Base-by-base conservation (phyloP, 768 basidiomycete species). In the Multifurca ochricompacta region DNA sequence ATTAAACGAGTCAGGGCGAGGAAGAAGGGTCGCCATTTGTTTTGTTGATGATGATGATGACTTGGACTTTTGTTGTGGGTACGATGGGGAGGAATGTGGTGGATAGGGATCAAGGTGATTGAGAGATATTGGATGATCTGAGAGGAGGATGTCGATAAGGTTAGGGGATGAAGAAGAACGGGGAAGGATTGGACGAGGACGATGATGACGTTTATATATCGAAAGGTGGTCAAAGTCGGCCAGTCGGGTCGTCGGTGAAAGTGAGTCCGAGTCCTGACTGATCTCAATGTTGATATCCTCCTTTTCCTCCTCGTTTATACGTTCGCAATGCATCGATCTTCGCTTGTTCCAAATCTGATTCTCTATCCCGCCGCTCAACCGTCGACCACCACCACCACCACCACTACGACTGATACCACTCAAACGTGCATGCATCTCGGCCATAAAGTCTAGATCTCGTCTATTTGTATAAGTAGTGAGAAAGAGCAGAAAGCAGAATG, bases 1-100 rank as follows among this genome's bases (percentile, higher is more conserved):
- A 62, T 77, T 81, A 79, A 85, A 74, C 54, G 85, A 77, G 59
- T 88, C 84, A 65, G 69, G 70, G 61, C 81, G 77, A 49, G 83
- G 85, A 69, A 82, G 74, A 21, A 75, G 70, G 36, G 62, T 62
- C 54, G 71, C 68, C 71, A 83, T 77, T 34, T 21, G 16, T 9
- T 25, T 45, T 18, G 16, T 34, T 27, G 36, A 3, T 6, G 47
- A 18, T 19, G 13, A 10, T 35, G 14, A n/a, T n/a, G 18, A 13
- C 9, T 48, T 37, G 35, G 23, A 13, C 13, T 18, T 25, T 25
- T 23, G 28, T 13, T 25, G 25, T 25, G 27, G 27, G 8, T 14
- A 13, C 13, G 32, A 32, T 23, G 36, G 42, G 31, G 54, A 42
- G 3, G 44, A 39, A 23, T 7, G 36, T 3, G 27, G 35, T 37